Base-by-base conservation (phyloP, 495 filamentous ascomycete species). In the Aspergillus asperescens region DNA sequence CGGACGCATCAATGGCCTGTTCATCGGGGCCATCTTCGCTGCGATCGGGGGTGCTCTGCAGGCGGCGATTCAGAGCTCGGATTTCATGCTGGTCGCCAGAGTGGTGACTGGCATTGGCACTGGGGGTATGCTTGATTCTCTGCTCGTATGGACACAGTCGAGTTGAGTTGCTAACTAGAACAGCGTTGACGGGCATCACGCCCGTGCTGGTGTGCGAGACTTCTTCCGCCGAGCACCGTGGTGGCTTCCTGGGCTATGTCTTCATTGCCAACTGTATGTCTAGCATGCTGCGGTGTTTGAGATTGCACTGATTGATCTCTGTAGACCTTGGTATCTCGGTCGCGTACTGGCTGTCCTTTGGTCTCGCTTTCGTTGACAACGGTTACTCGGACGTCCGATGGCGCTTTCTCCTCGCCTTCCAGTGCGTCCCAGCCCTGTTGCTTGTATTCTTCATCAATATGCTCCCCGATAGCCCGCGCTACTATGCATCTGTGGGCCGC, bases 331-430 rank as follows among this genome's bases (percentile, higher is more conserved):
- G 81, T 45, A 81, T 86, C 25, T 74, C 76, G 3, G 63, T 84
- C 24, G 80, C 81, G 7, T 84, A 84, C 63, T 85, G 81, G 81
- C 68, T 83, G 51, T 77, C 77, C 16, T 84, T 81, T 54, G 77
- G 79, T 34, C 66, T 82, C 37, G 69, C 78, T 10, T 78, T 76
- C 48, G 63, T 81, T 54, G 59, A 79, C 45, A 60, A 74, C 47
- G 76, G 74, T 20, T 71, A 77, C 49, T 71, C 72, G 12, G 68
- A 74, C 31, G 62, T 83, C 37, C 60, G 77, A 59, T 79, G 78
- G 78, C 68, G 80, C 4, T 80, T 82, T 29, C 61, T 77, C 7
- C 70, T 83, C 4, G 79, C 77, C 1, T 77, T 80, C 54, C 77
- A 80, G 52, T 76, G 73, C 50, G 60, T 80, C 31, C 79, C 79